A percentile compares a stretch with the other conserved stretches of the same genome.
These are phyloP conservation scores for Pyrenophora graminea DNA, from an alignment of 2,329 filamentous ascomycete species.

Conservation along the genomic window DNA sequence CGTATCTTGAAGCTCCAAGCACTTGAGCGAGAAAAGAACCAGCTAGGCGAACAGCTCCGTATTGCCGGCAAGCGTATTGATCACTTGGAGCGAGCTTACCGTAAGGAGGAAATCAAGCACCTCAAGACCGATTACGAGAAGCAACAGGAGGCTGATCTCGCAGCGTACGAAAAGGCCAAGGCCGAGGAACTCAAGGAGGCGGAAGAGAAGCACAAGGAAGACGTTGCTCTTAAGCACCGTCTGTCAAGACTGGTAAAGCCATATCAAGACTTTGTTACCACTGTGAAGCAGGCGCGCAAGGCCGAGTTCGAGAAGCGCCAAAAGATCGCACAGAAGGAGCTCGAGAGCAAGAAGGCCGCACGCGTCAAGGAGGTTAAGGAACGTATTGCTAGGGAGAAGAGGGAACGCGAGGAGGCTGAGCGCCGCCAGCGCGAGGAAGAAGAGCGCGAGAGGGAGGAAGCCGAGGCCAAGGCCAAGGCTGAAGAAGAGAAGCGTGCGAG, in stretches of 20 bases:
- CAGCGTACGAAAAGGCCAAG: slow-evolving; percentile 79
- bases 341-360: slow-evolving; percentile 86
- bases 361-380: slow-evolving; percentile 90
- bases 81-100: slow-evolving; percentile 94
- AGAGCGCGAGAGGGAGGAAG: slow-evolving; percentile 78
- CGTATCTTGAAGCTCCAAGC: slow-evolving; percentile 94
- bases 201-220: slow-evolving; percentile 87
- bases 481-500: slow-evolving; percentile 80
- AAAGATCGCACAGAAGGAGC: slow-evolving; percentile 86
- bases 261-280: slow-evolving; percentile 82
- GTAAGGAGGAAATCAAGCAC: slow-evolving; percentile 94
- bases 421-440: slow-evolving; percentile 78
- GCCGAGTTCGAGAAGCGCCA: slow-evolving; percentile 96
- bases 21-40: slow-evolving; percentile 97
- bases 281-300: slow-evolving; percentile 82
- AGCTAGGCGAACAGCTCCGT: slow-evolving; percentile 86
- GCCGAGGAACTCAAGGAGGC: slow-evolving; percentile 77
- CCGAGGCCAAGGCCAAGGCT: slow-evolving; percentile 77
- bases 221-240: slow-evolving; percentile 90
- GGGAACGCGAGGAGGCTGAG: slow-evolving; percentile 83
- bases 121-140: slow-evolving; percentile 80
- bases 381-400: slow-evolving; percentile 78
- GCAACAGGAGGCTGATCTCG: slow-evolving; percentile 78
- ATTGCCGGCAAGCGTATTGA: slow-evolving; percentile 95
- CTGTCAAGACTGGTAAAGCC: slow-evolving; percentile 80